Evolutionary conservation across 225 moss, liverwort and hornwort species (phyloP), one percentile per base, ranked within the genome.

Genomic region (Climacium dendroides): DNA sequence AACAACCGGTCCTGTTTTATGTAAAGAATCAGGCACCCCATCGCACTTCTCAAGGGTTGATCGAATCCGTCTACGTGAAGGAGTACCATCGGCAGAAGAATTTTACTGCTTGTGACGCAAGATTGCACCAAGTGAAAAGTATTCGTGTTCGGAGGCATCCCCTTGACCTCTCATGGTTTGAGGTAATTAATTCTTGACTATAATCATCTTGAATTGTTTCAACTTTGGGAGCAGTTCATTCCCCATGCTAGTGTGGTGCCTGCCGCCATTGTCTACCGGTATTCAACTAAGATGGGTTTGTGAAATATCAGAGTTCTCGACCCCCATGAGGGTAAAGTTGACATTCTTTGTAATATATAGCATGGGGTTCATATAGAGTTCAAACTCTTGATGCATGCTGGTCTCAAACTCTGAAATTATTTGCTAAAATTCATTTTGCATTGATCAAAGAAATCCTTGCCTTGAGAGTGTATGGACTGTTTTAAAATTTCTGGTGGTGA

Each of bases 1-100:
- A 91, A 50, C 94, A 95, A 69, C 92, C 97, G 32, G 81, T 93
- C 47, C 79, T 91, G 50, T 97, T 91, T 88, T 97, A 88, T 76
- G 85, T 95, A 64, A 79, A 88, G 22, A 80, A 81, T 30, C 82
- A 86, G n/a, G 35, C 35, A 12, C 69, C 80, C 13, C 71, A 54
- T 45, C 82, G 64, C 32, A 83, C 89, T 7, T 87, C 88, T 6
- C 83, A 83, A 15, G 90, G 87, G 35, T 83, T 87, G 84, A 70
- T 93, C 29, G 91, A 93, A 71, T 85, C 90, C 66, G 67, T 93
- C 32, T 92, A 92, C 81, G 30, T 89, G 87, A 93, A 89, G 83
- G 89, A 87, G 88, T 32, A 78, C 43, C 86, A 55, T 30, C 26
- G 77, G 32, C 60, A 61, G 78, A 3, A 4, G 19, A 93, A 93